Percentiles rank a stretch among this genome's conserved stretches.
Evolutionary conservation across 2,329 filamentous ascomycete genomes (phyloP).

Genomic region (Hymenoscyphus salicellus): DNA sequence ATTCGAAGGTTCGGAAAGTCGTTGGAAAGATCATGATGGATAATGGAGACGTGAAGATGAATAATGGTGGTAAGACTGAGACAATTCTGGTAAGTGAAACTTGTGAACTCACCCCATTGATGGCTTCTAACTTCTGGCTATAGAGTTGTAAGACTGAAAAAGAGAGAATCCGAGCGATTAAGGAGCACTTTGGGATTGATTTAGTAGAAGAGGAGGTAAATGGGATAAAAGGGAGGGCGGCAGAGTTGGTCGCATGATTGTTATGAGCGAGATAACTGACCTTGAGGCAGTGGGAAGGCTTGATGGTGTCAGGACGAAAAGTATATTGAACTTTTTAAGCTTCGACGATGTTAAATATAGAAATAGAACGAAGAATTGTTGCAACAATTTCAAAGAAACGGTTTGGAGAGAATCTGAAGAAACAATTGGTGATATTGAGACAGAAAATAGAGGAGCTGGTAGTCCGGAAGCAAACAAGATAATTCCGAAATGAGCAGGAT

Average conservation of each 20-base stretch:
- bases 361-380: too few relatives aligned
- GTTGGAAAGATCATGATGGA: constrained; percentile 52
- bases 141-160: constrained; percentile 47
- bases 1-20: constrained; percentile 36
- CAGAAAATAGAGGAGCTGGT: too few relatives aligned
- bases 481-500: too few relatives aligned
- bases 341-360: too few relatives aligned
- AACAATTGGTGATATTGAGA: too few relatives aligned
- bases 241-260: neutral
- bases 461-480: too few relatives aligned
- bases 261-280: neutral
- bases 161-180: constrained; percentile 52
- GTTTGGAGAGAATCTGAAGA: too few relatives aligned
- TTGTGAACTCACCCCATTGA: neutral
- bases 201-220: constrained; percentile 49
- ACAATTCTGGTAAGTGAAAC: constrained; percentile 37
- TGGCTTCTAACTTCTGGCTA: neutral
- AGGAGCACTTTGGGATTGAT: constrained; percentile 49
- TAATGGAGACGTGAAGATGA: constrained; percentile 51
- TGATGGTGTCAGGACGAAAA: too few relatives aligned
- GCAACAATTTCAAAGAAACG: too few relatives aligned
- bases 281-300: neutral
- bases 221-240: constrained; percentile 47
- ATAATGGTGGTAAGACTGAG: constrained; percentile 48
- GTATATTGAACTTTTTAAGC: too few relatives aligned